A percentile compares a stretch with the other conserved stretches of the same genome.
Conservation (phyloP, 345 rosid genomes). For the Citrus medica region DNA sequence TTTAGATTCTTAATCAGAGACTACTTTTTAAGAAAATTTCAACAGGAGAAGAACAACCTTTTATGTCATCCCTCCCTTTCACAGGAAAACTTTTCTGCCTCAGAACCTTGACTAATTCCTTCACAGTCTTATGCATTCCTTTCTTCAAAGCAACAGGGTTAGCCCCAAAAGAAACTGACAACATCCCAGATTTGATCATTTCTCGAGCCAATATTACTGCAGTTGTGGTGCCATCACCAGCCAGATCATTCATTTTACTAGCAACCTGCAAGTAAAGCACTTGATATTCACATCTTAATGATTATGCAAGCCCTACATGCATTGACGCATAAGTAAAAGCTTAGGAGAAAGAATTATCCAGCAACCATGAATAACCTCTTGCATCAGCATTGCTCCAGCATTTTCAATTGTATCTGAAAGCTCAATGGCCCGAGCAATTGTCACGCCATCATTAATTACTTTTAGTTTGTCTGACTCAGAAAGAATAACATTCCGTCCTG, state of each 20-base stretch:
- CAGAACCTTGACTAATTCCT: conserved; percentile 51
- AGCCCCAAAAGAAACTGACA: conserved; percentile 80
- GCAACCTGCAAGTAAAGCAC: conserved; percentile 59
- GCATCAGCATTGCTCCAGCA: conserved; percentile 71
- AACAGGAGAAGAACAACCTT: conserved; percentile 40
- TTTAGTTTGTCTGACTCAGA: conserved; percentile 55
- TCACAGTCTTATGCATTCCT: conserved; percentile 63
- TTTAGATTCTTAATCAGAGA: not conserved
- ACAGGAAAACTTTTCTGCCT: conserved; percentile 54
- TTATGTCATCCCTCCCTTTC: conserved; percentile 56
- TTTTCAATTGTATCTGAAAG: conserved; percentile 77
- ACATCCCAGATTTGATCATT: conserved; percentile 66
- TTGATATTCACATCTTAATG: conserved; percentile 9
- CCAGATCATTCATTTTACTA: conserved; percentile 69
- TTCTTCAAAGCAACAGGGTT: conserved; percentile 66
- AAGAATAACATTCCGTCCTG: conserved; percentile 83
- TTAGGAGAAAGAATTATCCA: conserved; percentile 21
- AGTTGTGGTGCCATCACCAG: conserved; percentile 92
- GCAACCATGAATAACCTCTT: conserved; percentile 86
- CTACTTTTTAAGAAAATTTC: not conserved
- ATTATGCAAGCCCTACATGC: not conserved
- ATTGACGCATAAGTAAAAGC: not conserved
- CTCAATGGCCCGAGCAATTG: conserved; percentile 68
- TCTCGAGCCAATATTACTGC: conserved; percentile 80
- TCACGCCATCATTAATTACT: conserved; percentile 84